Conservation (phyloP, 2,329 filamentous ascomycete species). For the Exophiala sideris region DNA sequence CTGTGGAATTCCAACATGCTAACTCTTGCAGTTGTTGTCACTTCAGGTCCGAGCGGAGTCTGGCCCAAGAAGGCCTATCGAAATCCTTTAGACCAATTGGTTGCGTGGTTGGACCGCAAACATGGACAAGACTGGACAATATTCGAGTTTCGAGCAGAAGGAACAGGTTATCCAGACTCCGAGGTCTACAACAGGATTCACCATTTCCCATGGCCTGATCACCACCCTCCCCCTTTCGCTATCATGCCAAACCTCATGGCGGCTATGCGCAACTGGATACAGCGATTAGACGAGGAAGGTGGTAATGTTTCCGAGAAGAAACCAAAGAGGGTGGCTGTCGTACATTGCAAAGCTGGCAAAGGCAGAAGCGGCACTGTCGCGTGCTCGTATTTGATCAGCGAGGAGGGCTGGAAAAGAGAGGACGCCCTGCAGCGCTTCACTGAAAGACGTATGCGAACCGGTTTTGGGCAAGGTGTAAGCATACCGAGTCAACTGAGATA, state of each 20-base stretch:
- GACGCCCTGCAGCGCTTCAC: conserved; percentile 70
- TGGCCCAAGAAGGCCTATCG: conserved; percentile 91
- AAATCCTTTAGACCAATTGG: conserved; percentile 83
- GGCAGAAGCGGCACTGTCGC: conserved; percentile 84
- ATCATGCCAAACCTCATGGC: conserved; percentile 86
- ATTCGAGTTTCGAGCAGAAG: conserved; percentile 97
- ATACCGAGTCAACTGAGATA: conserved; percentile 91
- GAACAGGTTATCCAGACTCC: conserved; percentile 88
- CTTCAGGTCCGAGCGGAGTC: conserved; percentile 83
- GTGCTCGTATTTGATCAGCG: conserved; percentile 84
- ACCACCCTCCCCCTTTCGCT: conserved; percentile 90
- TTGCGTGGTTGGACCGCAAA: conserved; percentile 80
- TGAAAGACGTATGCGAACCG: conserved; percentile 79
- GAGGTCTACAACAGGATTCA: conserved; percentile 81
- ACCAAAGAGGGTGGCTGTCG: conserved; percentile 69
- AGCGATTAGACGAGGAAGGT: conserved; percentile 47
- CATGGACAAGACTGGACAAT: conserved; percentile 86
- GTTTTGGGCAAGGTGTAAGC: conserved; percentile 83
- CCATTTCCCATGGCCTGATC: conserved; percentile 95
- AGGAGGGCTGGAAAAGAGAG: conserved; percentile 67
- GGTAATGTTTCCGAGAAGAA: conserved; percentile 32
- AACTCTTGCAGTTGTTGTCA: conserved; percentile 53
- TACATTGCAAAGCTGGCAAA: conserved; percentile 97
- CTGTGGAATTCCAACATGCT: background rate
- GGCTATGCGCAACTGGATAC: conserved; percentile 86